Percentiles rank a stretch among this genome's conserved stretches.
Evolutionary conservation across 768 basidiomycete genomes (phyloP).

Genomic region (Pleurotus djamor): DNA sequence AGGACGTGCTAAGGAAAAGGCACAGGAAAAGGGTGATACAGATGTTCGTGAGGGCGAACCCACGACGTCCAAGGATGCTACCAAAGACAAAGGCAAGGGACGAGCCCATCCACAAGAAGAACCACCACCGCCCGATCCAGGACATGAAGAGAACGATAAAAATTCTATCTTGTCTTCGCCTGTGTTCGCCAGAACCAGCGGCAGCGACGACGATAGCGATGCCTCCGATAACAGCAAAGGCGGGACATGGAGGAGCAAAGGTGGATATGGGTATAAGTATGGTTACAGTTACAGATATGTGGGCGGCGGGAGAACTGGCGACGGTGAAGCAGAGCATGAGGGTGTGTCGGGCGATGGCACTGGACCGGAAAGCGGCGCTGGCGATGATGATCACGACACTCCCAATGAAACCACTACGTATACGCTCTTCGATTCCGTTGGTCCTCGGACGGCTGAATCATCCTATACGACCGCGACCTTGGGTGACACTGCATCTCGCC

Average conservation of each 20-base stretch:
- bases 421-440: neutral
- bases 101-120: neutral
- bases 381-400: neutral
- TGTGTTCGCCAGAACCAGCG: constrained; percentile 7
- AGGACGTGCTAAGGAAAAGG: constrained; percentile 10
- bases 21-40: neutral
- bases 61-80: neutral
- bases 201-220: constrained; percentile 2
- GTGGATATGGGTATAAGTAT: constrained; percentile 1
- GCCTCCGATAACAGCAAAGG: neutral
- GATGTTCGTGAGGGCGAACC: neutral
- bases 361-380: neutral
- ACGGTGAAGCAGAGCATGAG: neutral
- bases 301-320: neutral
- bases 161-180: constrained; percentile 3
- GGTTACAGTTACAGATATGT: constrained; percentile 1
- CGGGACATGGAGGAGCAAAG: constrained; percentile 5
- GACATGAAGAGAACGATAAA: neutral
- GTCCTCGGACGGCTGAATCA: neutral
- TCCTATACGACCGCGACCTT: neutral
- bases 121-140: neutral
- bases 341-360: neutral
- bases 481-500: neutral
- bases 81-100: neutral
- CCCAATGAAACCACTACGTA: neutral